Base-by-base conservation (phyloP, 1,284 basidiomycete species). In the Retiboletus flavoniger region DNA sequence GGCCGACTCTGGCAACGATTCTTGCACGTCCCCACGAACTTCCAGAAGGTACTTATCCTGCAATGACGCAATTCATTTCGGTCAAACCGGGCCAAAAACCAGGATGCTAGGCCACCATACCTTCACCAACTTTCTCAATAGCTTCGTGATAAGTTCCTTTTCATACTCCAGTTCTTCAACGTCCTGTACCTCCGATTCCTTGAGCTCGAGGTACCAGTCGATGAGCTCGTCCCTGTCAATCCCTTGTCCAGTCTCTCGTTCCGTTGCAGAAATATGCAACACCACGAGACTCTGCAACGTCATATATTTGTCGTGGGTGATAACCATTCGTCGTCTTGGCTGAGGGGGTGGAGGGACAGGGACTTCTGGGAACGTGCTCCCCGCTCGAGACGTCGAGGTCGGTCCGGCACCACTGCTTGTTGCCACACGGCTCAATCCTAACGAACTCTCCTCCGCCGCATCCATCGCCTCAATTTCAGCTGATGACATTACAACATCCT, bases 281-380 rank as follows among this genome's bases (percentile, higher is more conserved):
- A 99, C 85, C 60, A 96, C 83, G 56, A 98, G 78, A 63, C 88
- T 92, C 75, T 95, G 93, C 60, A 99, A 82, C 55, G 87, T 84
- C 78, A 94, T 87, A 75, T 95, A 99, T 66, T 91, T 87, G 78
- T 98, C 95, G 74, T 98, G 91, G 11, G 94, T 93, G 74, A 99
- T 98, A 53, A 91, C 79, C 83, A 95, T 88, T 65, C 91, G 87
- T 69, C 84, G 79, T 75, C 85, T 93, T 49, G 78, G 78, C 11
- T 73, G 62, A 63, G 32, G 47, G 13, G 47, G 68, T 54, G 62
- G 53, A 53, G 74, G 68, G 26, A 74, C 65, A 13, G 77, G 71
- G 4, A 72, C 61, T 32, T 65, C 73, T 19, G 71, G 71, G 34
- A 64, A 60, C 53, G 68, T 55, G 50, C 72, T 75, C 17, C 64